A percentile compares a stretch with the other conserved stretches of the same genome.
phyloP scores from a whole-genome alignment of 371 early-diverging fungal species.

The Mortierella sp. region DNA sequence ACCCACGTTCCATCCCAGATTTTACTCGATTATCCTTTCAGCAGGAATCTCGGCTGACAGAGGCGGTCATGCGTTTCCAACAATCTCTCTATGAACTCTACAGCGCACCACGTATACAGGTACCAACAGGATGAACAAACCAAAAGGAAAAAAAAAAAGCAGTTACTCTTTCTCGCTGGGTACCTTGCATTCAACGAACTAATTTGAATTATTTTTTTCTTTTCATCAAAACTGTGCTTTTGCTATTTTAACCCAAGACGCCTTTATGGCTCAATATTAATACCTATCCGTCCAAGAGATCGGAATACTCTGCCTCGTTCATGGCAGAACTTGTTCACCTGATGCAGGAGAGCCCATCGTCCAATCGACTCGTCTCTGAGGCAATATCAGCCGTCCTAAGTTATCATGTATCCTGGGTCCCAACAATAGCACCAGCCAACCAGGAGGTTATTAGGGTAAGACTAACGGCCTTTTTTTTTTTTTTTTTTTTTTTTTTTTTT shows the following conservation, averaged over 20 bases:
- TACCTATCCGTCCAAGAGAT: constrained; percentile 67
- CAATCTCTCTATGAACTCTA: constrained; percentile 63
- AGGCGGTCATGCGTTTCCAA: constrained; percentile 64
- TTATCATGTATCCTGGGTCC: constrained; percentile 74
- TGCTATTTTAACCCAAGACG: constrained; percentile 49
- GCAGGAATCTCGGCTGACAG: constrained; percentile 58
- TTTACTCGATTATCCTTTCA: constrained; percentile 61
- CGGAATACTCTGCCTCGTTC: constrained; percentile 59
- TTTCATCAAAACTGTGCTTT: too few relatives aligned
- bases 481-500: background rate
- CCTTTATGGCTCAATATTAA: constrained; percentile 75
- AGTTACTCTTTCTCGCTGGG: too few relatives aligned
- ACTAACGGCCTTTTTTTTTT: too few relatives aligned
- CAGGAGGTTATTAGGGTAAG: constrained; percentile 28
- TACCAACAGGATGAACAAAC: constrained; percentile 28
- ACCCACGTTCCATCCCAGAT: constrained; percentile 43
- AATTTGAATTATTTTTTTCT: background rate
- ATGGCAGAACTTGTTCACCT: constrained; percentile 62
- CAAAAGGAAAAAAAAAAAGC: too few relatives aligned
- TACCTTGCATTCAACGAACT: background rate
- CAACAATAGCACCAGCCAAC: constrained; percentile 67
- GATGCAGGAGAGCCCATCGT: constrained; percentile 48
- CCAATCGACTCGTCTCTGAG: constrained; percentile 57
- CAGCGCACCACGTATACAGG: constrained; percentile 70
- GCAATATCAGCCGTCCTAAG: constrained; percentile 65